Evolutionary conservation across 495 filamentous ascomycete genomes (phyloP), one percentile per base, ranked within the genome.

Genomic region (Daldinia concentrica): DNA sequence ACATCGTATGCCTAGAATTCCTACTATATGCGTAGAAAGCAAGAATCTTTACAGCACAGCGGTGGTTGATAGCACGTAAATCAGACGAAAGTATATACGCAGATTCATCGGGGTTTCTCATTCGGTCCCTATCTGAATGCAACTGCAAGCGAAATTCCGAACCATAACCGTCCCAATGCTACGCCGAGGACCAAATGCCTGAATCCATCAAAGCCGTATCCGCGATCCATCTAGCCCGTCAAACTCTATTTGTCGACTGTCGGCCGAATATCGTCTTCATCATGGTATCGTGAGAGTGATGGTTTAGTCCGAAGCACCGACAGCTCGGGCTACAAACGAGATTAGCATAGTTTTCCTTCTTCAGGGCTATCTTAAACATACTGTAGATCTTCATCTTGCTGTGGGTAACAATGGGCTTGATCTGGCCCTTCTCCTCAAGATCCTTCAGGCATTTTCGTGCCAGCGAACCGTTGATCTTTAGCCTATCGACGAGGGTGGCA

Each of bases 401-500:
- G 89, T 99, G 96, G 66, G 90, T 89, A 65, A 98, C 94, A 75
- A 99, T 89, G 88, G 96, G 96, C 90, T 96, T 98, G 86, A 99
- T 98, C 85, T 90, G 87, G 51, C 96, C 96, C 89, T 93, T 95
- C 87, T 94, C 94, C 89, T 99, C 95, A 71, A 99, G 86, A 82
- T 99, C 96, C 78, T 87, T 89, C 66, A 99, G 87, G 82, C 92
- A 94, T 82, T 86, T 84, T 78, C 96, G 90, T 73, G 96, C 96
- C 78, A 99, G 87, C 78, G 91, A 94, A 79, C 96, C 96, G 86
- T 99, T 99, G 89, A 99, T 97, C 93, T 99, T 99, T 82, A 98
- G 90, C 80, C 96, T 89, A 82, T 99, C 96, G 88, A 99, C 96
- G 76, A 99, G 94, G 76, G 91, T 94, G 76, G 96, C 93, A 79